phyloP scores from a whole-genome alignment of 306 rosid species.

The Citrullus amarus region DNA sequence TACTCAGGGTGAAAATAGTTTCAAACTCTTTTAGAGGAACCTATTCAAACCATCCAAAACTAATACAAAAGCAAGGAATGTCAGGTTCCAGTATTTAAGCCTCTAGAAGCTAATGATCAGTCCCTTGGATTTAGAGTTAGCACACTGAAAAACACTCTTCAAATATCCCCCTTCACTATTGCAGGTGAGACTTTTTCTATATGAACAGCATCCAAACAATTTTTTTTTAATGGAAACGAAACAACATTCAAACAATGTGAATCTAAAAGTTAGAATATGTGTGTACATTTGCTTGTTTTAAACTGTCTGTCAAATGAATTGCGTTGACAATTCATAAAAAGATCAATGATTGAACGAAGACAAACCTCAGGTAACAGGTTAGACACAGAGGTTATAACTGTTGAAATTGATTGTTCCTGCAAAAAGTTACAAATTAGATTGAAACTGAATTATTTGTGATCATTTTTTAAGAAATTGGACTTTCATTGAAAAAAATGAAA shows the following conservation, averaged over 20 bases:
- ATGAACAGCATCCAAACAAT: background rate
- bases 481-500: no score
- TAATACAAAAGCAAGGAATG: background rate
- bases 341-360: slow-evolving; percentile 4
- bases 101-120: background rate
- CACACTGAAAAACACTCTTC: background rate
- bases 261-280: background rate
- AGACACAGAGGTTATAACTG: slow-evolving; percentile 58
- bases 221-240: background rate
- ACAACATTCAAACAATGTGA: background rate
- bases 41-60: background rate
- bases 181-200: background rate
- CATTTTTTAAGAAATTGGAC: no score
- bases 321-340: background rate
- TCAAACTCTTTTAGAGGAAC: background rate
- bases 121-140: background rate
- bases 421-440: slow-evolving; percentile 16
- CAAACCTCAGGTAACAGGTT: slow-evolving; percentile 94
- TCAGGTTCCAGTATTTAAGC: background rate
- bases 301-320: background rate
- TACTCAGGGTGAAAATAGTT: background rate
- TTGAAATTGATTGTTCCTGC: slow-evolving; percentile 86
- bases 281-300: background rate
- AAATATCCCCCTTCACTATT: background rate
- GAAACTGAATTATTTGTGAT: background rate